Base-by-base conservation (phyloP, 257 asterid genomes). In the Dorcoceras hygrometricum region DNA sequence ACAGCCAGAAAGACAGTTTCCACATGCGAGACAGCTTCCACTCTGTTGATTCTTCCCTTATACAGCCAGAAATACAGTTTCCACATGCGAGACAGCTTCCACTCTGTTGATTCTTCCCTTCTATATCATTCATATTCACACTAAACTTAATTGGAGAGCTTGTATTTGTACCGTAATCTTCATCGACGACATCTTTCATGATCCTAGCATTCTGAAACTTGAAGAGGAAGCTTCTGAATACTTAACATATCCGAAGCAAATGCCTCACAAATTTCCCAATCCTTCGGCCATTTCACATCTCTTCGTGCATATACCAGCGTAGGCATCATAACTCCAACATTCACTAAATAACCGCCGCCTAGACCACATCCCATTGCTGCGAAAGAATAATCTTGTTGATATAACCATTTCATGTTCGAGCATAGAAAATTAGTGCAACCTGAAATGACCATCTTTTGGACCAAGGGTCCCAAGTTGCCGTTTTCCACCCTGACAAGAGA, bases 1-100 rank as follows among this genome's bases (percentile, higher is more conserved):
- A 69, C 91, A 85, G 29, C 89, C 91, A 23, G 87, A 39, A 18
- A 85, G 79, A 23, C 91, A 85, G 27, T 85, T 85, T 22, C 91
- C 89, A 69, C 91, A 85, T 9, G 89, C 91, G 4, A 83, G 70
- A 50, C 91, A 85, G 57, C 46, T 69, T 28, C 70, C 77, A 7
- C 54, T 57, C 36, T 73, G 53, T 27, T 27, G 70, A 63, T 69
- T 57, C 71, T 22, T 72, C 48, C 59, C 67, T 39, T 83, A n/a
- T n/a, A n/a, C n/a, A n/a, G n/a, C n/a, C n/a, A n/a, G n/a, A n/a
- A n/a, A n/a, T n/a, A 23, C 91, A 85, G 27, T 85, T 85, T 22
- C 91, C 89, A 69, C 91, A 85, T 9, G 89, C 91, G 4, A 83
- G 70, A 50, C 91, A 85, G 57, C 46, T 69, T 28, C 70, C 77